Evolutionary conservation across 306 rosid genomes (phyloP).

Genomic region (Abrus precatorius): DNA sequence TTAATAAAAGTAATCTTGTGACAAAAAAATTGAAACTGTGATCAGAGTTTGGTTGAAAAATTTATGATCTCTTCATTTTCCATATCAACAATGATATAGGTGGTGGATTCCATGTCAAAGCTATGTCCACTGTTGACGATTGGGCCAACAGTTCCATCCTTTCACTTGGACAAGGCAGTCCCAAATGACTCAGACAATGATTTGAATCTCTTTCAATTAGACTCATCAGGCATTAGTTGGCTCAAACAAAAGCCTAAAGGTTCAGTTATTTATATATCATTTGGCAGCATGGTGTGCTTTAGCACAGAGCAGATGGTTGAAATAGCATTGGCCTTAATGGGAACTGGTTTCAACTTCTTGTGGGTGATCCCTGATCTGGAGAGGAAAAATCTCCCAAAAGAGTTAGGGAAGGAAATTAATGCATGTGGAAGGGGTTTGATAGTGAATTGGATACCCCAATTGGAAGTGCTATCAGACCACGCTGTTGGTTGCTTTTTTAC

Average conservation of each 20-base stretch:
- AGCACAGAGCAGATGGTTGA: constrained; percentile 62
- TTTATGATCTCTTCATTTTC: neutral
- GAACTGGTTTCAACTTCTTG: constrained; percentile 54
- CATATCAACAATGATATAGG: constrained; percentile 48
- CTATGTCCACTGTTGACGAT: constrained; percentile 58
- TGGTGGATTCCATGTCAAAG: constrained; percentile 65
- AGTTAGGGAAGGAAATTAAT: constrained; percentile 37
- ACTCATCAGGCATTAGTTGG: constrained; percentile 54
- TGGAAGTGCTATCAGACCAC: constrained; percentile 58
- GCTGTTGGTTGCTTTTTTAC: constrained; percentile 65
- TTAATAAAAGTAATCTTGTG: neutral
- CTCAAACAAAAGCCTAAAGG: constrained; percentile 53
- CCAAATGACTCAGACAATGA: constrained; percentile 61
- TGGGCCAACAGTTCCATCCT: constrained; percentile 71
- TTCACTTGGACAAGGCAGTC: constrained; percentile 56
- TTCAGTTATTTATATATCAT: constrained; percentile 65
- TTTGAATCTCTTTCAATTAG: constrained; percentile 48
- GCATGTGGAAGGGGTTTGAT: constrained; percentile 56
- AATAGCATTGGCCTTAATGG: constrained; percentile 55
- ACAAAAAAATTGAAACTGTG: neutral
- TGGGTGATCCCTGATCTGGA: constrained; percentile 65
- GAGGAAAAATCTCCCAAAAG: constrained; percentile 41
- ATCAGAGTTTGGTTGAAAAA: constrained; percentile 6
- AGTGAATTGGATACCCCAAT: constrained; percentile 61
- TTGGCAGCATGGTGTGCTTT: constrained; percentile 63